Percentiles rank a stretch among this genome's conserved stretches.
phyloP scores from a whole-genome alignment of 164 flowering plant species.

The Liriodendron chinense region DNA sequence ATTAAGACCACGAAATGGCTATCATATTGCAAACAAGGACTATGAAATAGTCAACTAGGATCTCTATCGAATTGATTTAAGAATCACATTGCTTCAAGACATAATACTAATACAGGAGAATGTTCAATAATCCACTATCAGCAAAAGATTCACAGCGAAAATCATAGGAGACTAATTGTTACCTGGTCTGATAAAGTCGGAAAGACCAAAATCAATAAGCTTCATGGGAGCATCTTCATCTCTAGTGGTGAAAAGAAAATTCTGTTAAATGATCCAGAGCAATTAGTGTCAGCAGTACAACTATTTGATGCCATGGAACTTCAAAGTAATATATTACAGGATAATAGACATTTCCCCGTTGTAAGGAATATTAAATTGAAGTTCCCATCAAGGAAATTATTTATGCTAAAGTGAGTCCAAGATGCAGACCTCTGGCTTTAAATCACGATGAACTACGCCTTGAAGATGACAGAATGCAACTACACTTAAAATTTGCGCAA shows the following conservation, averaged over 20 bases:
- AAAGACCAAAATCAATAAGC: conserved; percentile 98
- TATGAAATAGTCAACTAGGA: neutral
- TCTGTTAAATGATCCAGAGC: conserved; percentile 41
- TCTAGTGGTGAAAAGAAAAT: conserved; percentile 83
- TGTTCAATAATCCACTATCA: neutral
- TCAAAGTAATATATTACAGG: neutral
- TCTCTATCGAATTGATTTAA: too few species aligned
- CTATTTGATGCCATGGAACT: neutral
- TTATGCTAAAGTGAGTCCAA: conserved; percentile 18
- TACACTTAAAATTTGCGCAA: conserved; percentile 63
- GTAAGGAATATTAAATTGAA: neutral
- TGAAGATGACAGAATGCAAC: conserved; percentile 85
- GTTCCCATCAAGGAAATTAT: neutral
- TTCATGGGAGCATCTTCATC: conserved; percentile 88
- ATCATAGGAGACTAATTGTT: neutral
- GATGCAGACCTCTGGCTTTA: conserved; percentile 86
- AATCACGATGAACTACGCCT: conserved; percentile 91
- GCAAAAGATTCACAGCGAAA: neutral
- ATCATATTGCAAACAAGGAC: neutral
- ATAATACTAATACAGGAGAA: neutral
- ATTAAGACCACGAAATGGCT: neutral
- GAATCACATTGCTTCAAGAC: neutral
- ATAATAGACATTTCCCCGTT: neutral
- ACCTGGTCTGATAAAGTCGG: conserved; percentile 93
- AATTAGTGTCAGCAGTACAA: neutral